Evolutionary conservation across 2,329 filamentous ascomycete species (phyloP).

Genomic region (Fusarium burgessii): DNA sequence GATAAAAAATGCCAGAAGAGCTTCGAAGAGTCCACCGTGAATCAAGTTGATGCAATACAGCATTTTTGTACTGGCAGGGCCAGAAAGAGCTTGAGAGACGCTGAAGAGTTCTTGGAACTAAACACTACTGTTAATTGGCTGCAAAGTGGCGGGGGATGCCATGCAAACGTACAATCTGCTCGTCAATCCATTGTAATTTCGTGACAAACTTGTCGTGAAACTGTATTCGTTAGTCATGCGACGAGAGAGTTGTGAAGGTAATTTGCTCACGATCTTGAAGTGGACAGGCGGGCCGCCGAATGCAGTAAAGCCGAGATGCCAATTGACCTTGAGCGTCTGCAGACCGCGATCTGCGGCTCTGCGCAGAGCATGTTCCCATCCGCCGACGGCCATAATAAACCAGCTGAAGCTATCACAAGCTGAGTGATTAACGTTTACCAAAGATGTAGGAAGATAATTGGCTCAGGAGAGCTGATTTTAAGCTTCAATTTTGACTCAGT

Average conservation of each 20-base stretch:
- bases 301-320: constrained; percentile 27
- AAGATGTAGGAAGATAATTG: neutral
- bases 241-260: no score
- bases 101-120: constrained; percentile 81
- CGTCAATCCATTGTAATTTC: constrained; percentile 73
- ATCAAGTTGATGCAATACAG: constrained; percentile 75
- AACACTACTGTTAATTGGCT: neutral
- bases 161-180: constrained; percentile 65
- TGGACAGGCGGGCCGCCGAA: constrained; percentile 33
- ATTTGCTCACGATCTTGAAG: constrained; percentile 28
- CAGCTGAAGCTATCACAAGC: accelerated
- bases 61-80: constrained; percentile 79
- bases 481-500: neutral
- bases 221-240: neutral
- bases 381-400: neutral
- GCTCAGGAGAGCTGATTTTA: neutral
- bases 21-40: constrained; percentile 68
- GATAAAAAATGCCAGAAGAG: constrained; percentile 69
- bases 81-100: constrained; percentile 74
- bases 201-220: constrained; percentile 65
- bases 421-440: accelerated
- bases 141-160: no score
- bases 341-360: constrained; percentile 5
- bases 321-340: constrained; percentile 25
- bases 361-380: neutral